A percentile compares a stretch with the other conserved stretches of the same genome.
phyloP scores from a whole-genome alignment of 2,329 filamentous ascomycete species.

The Paracoccidioides brasiliensis region DNA sequence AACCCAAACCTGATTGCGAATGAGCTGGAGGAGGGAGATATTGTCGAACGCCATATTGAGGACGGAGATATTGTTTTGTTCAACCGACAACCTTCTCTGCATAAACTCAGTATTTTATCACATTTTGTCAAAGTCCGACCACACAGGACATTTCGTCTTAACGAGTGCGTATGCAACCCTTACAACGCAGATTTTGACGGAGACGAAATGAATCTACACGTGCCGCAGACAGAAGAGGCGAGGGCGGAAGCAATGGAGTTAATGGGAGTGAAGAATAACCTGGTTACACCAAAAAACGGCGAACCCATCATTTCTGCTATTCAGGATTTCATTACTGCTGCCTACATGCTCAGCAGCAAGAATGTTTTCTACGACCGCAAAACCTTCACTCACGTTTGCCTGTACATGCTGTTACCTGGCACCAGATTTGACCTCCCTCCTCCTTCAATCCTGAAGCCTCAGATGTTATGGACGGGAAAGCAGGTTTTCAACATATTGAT shows the following conservation, averaged over 20 bases:
- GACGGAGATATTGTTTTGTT: constrained; percentile 94
- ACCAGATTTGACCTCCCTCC: constrained; percentile 72
- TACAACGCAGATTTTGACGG: constrained; percentile 99
- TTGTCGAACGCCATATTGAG: constrained; percentile 87
- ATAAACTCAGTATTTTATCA: constrained; percentile 97
- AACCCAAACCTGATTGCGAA: constrained; percentile 59
- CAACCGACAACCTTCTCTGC: constrained; percentile 92
- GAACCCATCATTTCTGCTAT: constrained; percentile 98
- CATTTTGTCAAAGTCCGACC: constrained; percentile 88
- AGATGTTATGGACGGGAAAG: constrained; percentile 89
- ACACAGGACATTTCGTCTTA: constrained; percentile 90
- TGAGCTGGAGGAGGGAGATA: constrained; percentile 65
- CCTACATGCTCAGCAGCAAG: constrained; percentile 81
- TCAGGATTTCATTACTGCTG: constrained; percentile 95
- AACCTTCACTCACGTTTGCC: constrained; percentile 77
- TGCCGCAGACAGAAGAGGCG: constrained; percentile 94
- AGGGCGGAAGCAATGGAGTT: constrained; percentile 87
- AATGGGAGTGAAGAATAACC: constrained; percentile 96
- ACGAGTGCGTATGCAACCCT: constrained; percentile 94
- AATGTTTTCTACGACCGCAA: constrained; percentile 84
- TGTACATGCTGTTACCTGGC: constrained; percentile 80
- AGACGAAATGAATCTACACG: constrained; percentile 98
- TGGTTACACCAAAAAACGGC: constrained; percentile 92
- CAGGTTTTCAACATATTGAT: constrained; percentile 88
- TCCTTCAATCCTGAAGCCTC: constrained; percentile 73